Percentiles rank a stretch among this genome's conserved stretches.
phyloP scores from a whole-genome alignment of 345 rosid species.

The Rhodamnia rubescens region DNA sequence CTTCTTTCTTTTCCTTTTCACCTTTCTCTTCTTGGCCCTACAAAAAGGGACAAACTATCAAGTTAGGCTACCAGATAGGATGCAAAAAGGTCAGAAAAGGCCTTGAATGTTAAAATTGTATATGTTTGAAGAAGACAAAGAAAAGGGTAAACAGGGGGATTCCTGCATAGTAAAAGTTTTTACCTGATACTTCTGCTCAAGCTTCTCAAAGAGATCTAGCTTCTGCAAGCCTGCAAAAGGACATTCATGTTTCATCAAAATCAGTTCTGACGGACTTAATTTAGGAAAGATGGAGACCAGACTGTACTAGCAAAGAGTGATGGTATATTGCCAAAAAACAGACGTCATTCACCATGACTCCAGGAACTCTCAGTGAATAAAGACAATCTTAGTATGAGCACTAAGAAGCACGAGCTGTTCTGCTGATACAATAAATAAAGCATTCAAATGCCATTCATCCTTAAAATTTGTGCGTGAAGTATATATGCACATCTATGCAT shows the following conservation, averaged over 20 bases:
- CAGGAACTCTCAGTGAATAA: background rate
- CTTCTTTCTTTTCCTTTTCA: constrained; percentile 28
- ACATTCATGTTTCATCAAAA: constrained; percentile 2
- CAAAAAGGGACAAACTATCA: background rate
- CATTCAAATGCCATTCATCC: background rate
- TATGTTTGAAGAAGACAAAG: background rate
- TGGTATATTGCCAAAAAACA: background rate
- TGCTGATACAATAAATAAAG: background rate
- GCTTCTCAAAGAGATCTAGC: constrained; percentile 30
- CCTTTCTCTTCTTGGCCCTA: constrained; percentile 29
- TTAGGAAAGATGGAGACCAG: background rate
- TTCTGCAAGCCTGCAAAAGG: constrained; percentile 15
- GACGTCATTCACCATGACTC: background rate
- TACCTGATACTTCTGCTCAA: constrained; percentile 30
- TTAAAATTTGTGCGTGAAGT: background rate
- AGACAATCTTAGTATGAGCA: background rate
- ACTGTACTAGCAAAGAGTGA: background rate
- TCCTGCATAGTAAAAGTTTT: background rate
- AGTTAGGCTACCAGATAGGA: background rate
- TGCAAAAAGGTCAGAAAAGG: background rate
- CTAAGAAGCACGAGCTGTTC: background rate
- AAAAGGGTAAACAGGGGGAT: background rate
- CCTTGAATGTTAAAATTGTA: background rate
- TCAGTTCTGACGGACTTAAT: background rate
- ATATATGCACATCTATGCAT: background rate